Base-by-base conservation (phyloP, 371 early-diverging fungal species). In the Mucor saturninus region DNA sequence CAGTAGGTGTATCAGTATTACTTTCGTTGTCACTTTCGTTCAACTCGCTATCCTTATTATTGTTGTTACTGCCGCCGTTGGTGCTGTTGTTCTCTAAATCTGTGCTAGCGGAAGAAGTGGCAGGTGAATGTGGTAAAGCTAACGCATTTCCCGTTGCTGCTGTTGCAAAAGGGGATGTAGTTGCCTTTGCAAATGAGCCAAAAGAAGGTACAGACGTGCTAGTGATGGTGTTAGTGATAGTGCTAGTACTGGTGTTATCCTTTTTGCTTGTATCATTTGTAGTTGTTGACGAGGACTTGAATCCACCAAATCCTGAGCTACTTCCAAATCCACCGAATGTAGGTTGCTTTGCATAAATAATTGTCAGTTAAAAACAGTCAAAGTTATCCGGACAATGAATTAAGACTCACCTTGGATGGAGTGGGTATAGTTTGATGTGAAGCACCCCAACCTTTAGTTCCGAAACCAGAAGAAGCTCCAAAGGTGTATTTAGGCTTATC, bases 391-490 rank as follows among this genome's bases (percentile, higher is more conserved):
- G 21, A 21, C 21, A 21, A 21, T 21, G 21, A 35, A 35, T 35
- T 1, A 35, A 8, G 8, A 8, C 11, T 63, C 65, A 74, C 77
- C 69, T 78, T 78, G 37, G 69, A 64, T 11, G 76, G 54, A 26
- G 45, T 56, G n/a, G 76, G 68, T n/a, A 74, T 55, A 11, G 74
- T 71, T 58, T 65, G 62, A 50, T 71, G 69, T 42, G 67, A 35
- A 15, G 72, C 61, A 21, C 67, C 69, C 80, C 77, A 80, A 9
- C 71, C 76, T 58, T 77, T 77, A 21, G 69, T 74, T 40, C 80
- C 80, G 50, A 80, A 80, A 9, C 80, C 80, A 40, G 80, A 80
- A 46, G 80, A 70, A 30, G 76, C 58, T 40, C 80, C 80, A 74
- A 80, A 80, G 1, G 78, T 72, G 56, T 80, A 80, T 53, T 80